Evolutionary conservation across 2,329 filamentous ascomycete genomes (phyloP).

Genomic region (Fusarium sp.): DNA sequence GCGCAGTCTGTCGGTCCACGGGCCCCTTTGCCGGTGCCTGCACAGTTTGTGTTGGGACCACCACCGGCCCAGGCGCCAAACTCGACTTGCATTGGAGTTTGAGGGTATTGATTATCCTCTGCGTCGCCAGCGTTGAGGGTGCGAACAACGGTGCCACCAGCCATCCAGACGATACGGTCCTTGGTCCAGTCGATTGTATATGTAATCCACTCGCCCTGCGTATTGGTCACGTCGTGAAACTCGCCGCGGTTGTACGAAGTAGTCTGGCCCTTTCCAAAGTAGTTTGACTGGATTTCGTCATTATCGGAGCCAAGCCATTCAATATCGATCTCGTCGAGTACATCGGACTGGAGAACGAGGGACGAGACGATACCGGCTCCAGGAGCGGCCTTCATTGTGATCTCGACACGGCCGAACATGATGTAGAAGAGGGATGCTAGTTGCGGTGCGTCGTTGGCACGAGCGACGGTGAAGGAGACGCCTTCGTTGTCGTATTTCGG

Average conservation of each 20-base stretch:
- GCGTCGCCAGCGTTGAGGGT: conserved; percentile 78
- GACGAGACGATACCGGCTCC: conserved; percentile 95
- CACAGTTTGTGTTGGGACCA: conserved; percentile 77
- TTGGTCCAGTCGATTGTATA: conserved; percentile 95
- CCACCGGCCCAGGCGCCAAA: conserved; percentile 94
- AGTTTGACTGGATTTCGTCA: conserved; percentile 91
- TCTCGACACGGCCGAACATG: conserved; percentile 95
- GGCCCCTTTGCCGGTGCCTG: conserved; percentile 91
- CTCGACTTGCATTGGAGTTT: conserved; percentile 95
- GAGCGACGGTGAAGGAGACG: conserved; percentile 81
- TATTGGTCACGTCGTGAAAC: conserved; percentile 76
- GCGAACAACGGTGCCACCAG: conserved; percentile 81
- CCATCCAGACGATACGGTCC: conserved; percentile 86
- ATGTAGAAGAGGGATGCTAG: conserved; percentile 95
- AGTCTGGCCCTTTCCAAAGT: conserved; percentile 93
- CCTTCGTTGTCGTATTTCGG: conserved; percentile 83
- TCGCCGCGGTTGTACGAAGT: conserved; percentile 88
- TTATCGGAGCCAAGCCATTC: conserved; percentile 90
- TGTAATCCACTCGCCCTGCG: conserved; percentile 82
- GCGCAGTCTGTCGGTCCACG: conserved; percentile 88
- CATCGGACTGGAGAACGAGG: conserved; percentile 89
- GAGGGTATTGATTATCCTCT: conserved; percentile 82
- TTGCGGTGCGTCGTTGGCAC: conserved; percentile 85
- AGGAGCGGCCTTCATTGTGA: conserved; percentile 85
- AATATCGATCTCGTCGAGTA: conserved; percentile 95